Base-by-base conservation (phyloP, 2,329 filamentous ascomycete genomes). In the Sphaerulina populicola region DNA sequence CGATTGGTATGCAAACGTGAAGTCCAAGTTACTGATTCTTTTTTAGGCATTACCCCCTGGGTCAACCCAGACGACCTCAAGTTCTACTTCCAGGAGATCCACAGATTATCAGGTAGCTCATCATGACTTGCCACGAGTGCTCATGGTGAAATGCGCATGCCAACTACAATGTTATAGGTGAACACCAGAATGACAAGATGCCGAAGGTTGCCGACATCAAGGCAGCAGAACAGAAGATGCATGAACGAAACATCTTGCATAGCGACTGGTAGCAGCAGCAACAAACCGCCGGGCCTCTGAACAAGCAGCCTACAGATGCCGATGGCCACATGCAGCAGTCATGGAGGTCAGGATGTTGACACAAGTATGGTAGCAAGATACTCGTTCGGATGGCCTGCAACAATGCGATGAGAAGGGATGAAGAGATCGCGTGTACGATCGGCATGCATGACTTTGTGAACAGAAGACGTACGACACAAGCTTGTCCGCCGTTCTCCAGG, bases 51-150 rank as follows among this genome's bases (percentile, higher is more conserved):
- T 57, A 98, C 93, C 30, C 93, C 93, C 0, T 85, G 90, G 58
- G 93, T 98, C 48, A 86, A 97, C 61, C 93, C 93, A 0, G 89
- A 97, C 44, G 84, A 95, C 68, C 74, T 98, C 60, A 91, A 82
- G 68, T 94, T 94, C 72, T 98, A 87, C 74, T 91, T 98, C 59
- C 77, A 94, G 65, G 93, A 98, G 71, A 82, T 97, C 51, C 88
- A 95, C 69, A 63, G 67, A 56, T 57, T 69, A 55, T 64, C 66
- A 66, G 66, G 66, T 69, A 68, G 60, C 60, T 49, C 46, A n/a
- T 35, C 31, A 49, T 69, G 65, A 69, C 55, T 59, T 54, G 56
- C 47, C 51, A 29, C 49, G 48, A 51, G 38, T 45, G 14, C 49
- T 21, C 44, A 38, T 42, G 29, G 27, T 12, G 23, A 39, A 39